Percentiles rank a stretch among this genome's conserved stretches.
These are phyloP conservation scores for Solanum paucissectum DNA, from an alignment of 257 asterid genomes.

Conservation along the genomic window DNA sequence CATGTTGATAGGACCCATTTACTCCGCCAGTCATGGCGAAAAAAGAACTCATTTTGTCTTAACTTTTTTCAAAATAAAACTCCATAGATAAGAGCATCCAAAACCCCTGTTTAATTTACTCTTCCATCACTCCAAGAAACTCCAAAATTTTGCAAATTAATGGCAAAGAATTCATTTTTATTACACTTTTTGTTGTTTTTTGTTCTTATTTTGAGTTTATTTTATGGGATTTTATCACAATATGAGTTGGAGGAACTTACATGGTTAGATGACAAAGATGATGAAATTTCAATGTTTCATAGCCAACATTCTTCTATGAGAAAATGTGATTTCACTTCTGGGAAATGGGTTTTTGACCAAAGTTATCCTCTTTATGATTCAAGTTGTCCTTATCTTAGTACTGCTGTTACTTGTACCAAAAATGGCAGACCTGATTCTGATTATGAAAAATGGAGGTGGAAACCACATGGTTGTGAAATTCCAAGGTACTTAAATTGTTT, in stretches of 20 bases:
- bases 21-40: slow-evolving; percentile 47
- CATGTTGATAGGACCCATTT: slow-evolving; percentile 20
- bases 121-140: not conserved
- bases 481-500: slow-evolving; percentile 40
- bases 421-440: slow-evolving; percentile 89
- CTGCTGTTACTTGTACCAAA: slow-evolving; percentile 54
- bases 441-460: slow-evolving; percentile 84
- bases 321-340: slow-evolving; percentile 54
- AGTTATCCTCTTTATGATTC: slow-evolving; percentile 69
- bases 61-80: not conserved
- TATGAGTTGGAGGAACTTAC: slow-evolving; percentile 44
- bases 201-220: not conserved
- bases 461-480: slow-evolving; percentile 58
- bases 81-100: not conserved
- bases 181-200: slow-evolving; percentile 9
- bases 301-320: slow-evolving; percentile 37
- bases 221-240: slow-evolving; percentile 11
- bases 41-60: slow-evolving; percentile 8
- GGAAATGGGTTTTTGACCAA: slow-evolving; percentile 75
- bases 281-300: slow-evolving; percentile 40
- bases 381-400: slow-evolving; percentile 65
- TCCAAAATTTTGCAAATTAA: slow-evolving; percentile 3
- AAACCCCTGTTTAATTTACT: not conserved
- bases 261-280: slow-evolving; percentile 50
- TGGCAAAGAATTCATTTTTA: slow-evolving; percentile 17